A percentile compares a stretch with the other conserved stretches of the same genome.
These are phyloP conservation scores for Phellinidium pouzarii DNA, from an alignment of 1,284 basidiomycete genomes.

Conservation along the genomic window DNA sequence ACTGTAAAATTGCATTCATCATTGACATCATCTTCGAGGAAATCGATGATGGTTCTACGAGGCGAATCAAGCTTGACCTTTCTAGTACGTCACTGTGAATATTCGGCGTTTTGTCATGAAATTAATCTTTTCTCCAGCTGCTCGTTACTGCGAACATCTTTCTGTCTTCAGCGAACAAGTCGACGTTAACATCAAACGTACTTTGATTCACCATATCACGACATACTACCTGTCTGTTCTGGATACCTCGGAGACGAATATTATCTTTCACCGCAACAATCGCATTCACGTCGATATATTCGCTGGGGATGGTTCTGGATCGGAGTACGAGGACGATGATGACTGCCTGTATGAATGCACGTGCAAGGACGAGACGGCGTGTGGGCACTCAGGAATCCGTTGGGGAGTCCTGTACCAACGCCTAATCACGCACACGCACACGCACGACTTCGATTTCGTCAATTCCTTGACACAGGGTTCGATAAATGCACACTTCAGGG, in stretches of 20 bases:
- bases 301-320: background rate
- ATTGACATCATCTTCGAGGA: slow-evolving; percentile 25
- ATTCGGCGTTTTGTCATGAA: too few relatives aligned
- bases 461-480: slow-evolving; percentile 28
- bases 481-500: slow-evolving; percentile 26
- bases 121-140: slow-evolving; percentile 21
- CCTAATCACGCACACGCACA: slow-evolving; percentile 10
- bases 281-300: background rate
- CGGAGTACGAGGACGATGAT: slow-evolving; percentile 1
- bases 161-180: slow-evolving; percentile 24
- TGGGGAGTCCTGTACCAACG: slow-evolving; percentile 10
- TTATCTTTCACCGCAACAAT: slow-evolving; percentile 22
- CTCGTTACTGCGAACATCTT: slow-evolving; percentile 25
- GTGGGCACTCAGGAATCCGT: slow-evolving; percentile 10
- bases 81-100: slow-evolving; percentile 27
- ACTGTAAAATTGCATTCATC: slow-evolving; percentile 29
- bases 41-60: slow-evolving; percentile 22
- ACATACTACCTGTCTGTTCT: slow-evolving; percentile 27
- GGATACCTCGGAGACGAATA: slow-evolving; percentile 24
- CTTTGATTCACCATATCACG: slow-evolving; percentile 26
- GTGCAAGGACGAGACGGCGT: slow-evolving; percentile 10
- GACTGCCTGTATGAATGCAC: slow-evolving; percentile 6
- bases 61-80: slow-evolving; percentile 24
- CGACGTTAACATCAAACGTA: slow-evolving; percentile 23
- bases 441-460: slow-evolving; percentile 28